Evolutionary conservation across 2,329 filamentous ascomycete genomes (phyloP).

Genomic region (Trichoderma sp.): DNA sequence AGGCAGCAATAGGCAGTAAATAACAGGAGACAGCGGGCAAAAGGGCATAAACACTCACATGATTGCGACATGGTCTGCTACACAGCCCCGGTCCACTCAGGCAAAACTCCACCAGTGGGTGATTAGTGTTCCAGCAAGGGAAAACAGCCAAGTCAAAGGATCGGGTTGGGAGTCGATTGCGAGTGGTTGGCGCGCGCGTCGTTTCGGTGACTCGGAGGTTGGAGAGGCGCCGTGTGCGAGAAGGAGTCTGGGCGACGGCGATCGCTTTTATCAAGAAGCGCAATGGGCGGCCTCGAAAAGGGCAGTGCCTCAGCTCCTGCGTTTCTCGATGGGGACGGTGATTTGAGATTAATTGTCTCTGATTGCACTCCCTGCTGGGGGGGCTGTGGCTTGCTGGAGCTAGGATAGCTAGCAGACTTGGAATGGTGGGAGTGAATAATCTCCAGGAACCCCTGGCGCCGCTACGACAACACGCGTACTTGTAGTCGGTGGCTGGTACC

Average conservation of each 20-base stretch:
- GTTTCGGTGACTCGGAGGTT: constrained; percentile 14
- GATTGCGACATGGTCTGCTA: constrained; percentile 8
- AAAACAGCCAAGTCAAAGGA: not conserved
- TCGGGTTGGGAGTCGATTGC: not conserved
- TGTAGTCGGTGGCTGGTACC: not conserved
- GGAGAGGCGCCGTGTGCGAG: not conserved
- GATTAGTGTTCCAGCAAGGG: constrained; percentile 12
- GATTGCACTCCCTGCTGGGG: constrained; percentile 13
- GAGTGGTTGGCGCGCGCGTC: constrained; percentile 6
- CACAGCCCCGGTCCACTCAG: constrained; percentile 18
- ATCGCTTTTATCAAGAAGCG: not conserved
- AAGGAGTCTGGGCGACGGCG: not conserved
- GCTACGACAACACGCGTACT: constrained; percentile 15
- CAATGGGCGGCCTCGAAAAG: constrained; percentile 13
- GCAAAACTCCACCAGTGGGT: constrained; percentile 9
- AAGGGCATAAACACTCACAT: constrained; percentile 14
- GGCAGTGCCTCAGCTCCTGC: not conserved
- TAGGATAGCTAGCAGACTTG: not conserved
- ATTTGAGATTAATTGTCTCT: not conserved
- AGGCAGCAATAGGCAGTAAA: not conserved
- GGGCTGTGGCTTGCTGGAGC: constrained; percentile 12
- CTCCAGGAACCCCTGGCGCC: constrained; percentile 10
- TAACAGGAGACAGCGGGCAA: constrained; percentile 9
- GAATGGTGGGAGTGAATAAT: not conserved
- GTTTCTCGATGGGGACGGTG: not conserved